Percentiles rank a stretch among this genome's conserved stretches.
These are phyloP conservation scores for Sugiyamaella sp. DNA, from an alignment of 1,139 yeast genomes.

Conservation along the genomic window DNA sequence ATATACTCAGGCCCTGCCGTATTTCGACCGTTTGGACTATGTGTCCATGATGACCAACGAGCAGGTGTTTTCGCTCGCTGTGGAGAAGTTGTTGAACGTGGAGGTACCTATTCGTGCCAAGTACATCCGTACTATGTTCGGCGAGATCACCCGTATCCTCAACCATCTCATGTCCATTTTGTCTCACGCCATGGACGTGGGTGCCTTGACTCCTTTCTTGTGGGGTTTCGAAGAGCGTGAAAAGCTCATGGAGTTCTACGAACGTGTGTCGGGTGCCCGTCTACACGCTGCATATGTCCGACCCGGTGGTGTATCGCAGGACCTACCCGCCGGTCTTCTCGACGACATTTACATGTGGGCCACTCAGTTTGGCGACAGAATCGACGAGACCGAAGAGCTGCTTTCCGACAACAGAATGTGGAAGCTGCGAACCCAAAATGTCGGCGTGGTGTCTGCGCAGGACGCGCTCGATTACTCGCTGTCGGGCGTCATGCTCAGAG, in stretches of 20 bases:
- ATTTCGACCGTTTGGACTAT: constrained; percentile 86
- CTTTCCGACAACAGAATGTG: constrained; percentile 90
- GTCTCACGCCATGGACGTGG: constrained; percentile 93
- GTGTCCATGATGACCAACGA: constrained; percentile 94
- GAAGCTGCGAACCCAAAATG: constrained; percentile 83
- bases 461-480: constrained; percentile 82
- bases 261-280: constrained; percentile 89
- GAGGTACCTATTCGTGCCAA: constrained; percentile 85
- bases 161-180: constrained; percentile 87
- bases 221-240: constrained; percentile 97
- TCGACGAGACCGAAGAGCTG: constrained; percentile 89
- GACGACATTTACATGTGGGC: constrained; percentile 97
- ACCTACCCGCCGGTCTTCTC: constrained; percentile 79
- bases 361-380: constrained; percentile 90
- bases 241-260: constrained; percentile 90
- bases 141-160: constrained; percentile 81
- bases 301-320: constrained; percentile 93
- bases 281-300: constrained; percentile 85
- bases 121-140: constrained; percentile 83
- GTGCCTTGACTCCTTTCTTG: constrained; percentile 89
- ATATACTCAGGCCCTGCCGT: constrained; percentile 83
- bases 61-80: constrained; percentile 81
- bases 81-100: constrained; percentile 80
- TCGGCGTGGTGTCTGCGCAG: constrained; percentile 81
- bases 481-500: constrained; percentile 89